Evolutionary conservation across 2,329 filamentous ascomycete genomes (phyloP).

Genomic region (Exophiala alcalophila): DNA sequence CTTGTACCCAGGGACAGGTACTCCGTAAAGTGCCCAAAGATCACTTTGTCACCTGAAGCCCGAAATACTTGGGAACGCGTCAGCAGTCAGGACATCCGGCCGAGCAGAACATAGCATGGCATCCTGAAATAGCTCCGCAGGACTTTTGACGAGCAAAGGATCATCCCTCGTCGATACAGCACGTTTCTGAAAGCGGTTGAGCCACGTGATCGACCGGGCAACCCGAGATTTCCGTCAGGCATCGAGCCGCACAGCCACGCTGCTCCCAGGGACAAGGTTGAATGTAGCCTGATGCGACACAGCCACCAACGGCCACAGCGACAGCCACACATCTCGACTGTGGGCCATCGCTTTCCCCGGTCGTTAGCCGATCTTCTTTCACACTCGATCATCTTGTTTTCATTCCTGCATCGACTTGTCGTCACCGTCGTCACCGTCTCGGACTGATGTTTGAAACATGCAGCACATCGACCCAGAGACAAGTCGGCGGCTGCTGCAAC

Average conservation of each 20-base stretch:
- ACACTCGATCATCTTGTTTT: constrained; percentile 4
- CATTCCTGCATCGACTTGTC: background rate
- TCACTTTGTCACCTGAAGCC: too few relatives aligned
- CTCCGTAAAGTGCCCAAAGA: too few relatives aligned
- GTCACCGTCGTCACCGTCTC: constrained; percentile 13
- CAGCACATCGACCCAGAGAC: constrained; percentile 12
- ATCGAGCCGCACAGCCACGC: constrained; percentile 9
- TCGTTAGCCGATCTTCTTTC: constrained; percentile 6
- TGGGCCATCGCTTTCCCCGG: constrained; percentile 8
- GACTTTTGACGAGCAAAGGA: too few relatives aligned
- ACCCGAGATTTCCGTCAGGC: constrained; percentile 2
- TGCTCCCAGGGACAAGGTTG: too few relatives aligned
- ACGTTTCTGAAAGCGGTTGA: too few relatives aligned
- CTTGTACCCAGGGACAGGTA: too few relatives aligned
- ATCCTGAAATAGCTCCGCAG: too few relatives aligned
- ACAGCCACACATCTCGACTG: constrained; percentile 2
- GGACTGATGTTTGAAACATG: constrained; percentile 20
- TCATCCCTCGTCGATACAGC: too few relatives aligned
- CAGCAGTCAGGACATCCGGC: too few relatives aligned
- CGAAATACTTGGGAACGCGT: too few relatives aligned
- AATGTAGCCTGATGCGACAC: too few relatives aligned
- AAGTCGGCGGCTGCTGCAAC: constrained; percentile 26
- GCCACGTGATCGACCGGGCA: background rate
- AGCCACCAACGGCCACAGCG: constrained; percentile 4
- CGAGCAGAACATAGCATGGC: too few relatives aligned